These are phyloP conservation scores for Penicillium flavigenum DNA, from an alignment of 495 filamentous ascomycete genomes.

Conservation along the genomic window DNA sequence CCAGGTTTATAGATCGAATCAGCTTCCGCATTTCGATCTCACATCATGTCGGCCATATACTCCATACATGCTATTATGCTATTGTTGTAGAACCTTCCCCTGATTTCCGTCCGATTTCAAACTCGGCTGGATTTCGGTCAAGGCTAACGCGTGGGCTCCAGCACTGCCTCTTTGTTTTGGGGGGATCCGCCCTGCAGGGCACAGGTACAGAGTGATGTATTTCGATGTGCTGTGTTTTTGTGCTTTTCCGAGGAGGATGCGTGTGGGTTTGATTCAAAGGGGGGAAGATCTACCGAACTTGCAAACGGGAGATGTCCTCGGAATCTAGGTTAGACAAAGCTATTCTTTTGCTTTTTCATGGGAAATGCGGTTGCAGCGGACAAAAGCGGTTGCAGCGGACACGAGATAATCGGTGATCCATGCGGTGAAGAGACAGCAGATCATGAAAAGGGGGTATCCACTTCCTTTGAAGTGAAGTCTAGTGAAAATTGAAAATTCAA, in stretches of 20 bases:
- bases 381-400: slow-evolving; percentile 31
- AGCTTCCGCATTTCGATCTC: slow-evolving; percentile 10
- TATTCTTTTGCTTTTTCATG: slow-evolving; percentile 12
- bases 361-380: slow-evolving; percentile 28
- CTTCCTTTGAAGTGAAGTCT: not conserved
- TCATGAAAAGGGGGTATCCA: slow-evolving; percentile 10
- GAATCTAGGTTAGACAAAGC: not conserved
- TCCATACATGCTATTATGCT: not conserved
- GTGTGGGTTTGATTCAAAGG: not conserved
- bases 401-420: slow-evolving; percentile 21
- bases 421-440: slow-evolving; percentile 4
- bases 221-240: slow-evolving; percentile 6
- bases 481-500: not conserved
- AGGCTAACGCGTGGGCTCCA: slow-evolving; percentile 10
- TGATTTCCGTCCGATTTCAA: slow-evolving; percentile 9
- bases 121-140: slow-evolving; percentile 8
- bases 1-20: slow-evolving; percentile 18
- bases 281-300: not conserved
- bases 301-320: not conserved
- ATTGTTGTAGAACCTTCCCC: not conserved
- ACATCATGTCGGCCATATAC: slow-evolving; percentile 11
- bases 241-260: not conserved
- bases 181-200: slow-evolving; percentile 25
- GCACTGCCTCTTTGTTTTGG: slow-evolving; percentile 15
- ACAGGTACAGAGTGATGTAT: slow-evolving; percentile 22